Conservation (phyloP, 805 yeast genomes). For the Ogataea degrootiae region DNA sequence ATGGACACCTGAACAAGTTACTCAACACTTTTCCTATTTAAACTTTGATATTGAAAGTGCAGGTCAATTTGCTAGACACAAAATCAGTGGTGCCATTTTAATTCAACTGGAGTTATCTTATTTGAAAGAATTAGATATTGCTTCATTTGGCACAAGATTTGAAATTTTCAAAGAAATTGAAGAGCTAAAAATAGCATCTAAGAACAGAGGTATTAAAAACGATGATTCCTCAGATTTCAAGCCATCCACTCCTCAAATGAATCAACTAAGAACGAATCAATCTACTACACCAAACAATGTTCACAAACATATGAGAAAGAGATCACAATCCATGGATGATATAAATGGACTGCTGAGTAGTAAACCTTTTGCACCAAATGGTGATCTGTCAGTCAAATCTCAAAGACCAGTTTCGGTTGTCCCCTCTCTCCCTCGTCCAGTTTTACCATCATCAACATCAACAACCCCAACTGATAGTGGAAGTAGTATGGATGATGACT, state of each 20-base stretch:
- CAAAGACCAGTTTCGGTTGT: constrained; percentile 18
- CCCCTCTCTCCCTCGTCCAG: constrained; percentile 14
- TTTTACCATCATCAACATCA: background rate
- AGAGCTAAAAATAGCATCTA: constrained; percentile 39
- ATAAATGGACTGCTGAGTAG: constrained; percentile 10
- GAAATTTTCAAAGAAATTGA: constrained; percentile 89
- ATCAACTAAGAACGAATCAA: constrained; percentile 6
- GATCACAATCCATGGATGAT: constrained; percentile 50
- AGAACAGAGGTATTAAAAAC: constrained; percentile 6
- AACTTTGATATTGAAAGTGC: constrained; percentile 77
- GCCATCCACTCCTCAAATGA: background rate
- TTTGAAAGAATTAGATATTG: constrained; percentile 86
- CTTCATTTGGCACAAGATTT: constrained; percentile 91
- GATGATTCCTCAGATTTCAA: background rate
- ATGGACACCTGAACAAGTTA: constrained; percentile 89
- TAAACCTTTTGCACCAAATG: constrained; percentile 1
- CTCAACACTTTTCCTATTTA: constrained; percentile 62
- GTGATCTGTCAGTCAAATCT: constrained; percentile 2
- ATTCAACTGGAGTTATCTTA: constrained; percentile 81
- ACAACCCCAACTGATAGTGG: constrained; percentile 9
- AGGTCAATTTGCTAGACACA: constrained; percentile 77
- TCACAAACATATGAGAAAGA: constrained; percentile 39
- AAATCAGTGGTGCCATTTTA: constrained; percentile 81
- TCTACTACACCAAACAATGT: constrained; percentile 18
- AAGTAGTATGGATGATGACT: constrained; percentile 3